Evolutionary conservation across 2,329 filamentous ascomycete species (phyloP).

Genomic region (Fusarium sp.): DNA sequence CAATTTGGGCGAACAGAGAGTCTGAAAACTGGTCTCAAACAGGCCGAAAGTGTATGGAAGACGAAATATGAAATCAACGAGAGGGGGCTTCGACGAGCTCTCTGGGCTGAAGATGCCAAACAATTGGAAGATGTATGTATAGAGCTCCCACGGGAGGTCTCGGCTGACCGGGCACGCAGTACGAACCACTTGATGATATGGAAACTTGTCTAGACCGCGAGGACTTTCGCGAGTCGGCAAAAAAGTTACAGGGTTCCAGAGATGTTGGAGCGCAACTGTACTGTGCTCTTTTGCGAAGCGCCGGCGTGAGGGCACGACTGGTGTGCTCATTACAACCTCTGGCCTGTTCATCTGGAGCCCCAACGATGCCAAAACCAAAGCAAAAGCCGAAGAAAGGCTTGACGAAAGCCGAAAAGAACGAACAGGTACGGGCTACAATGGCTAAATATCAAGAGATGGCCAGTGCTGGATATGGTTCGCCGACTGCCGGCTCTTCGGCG

Average conservation of each 20-base stretch:
- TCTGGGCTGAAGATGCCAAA: slow-evolving; percentile 81
- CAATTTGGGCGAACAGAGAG: slow-evolving; percentile 84
- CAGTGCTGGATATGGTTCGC: slow-evolving; percentile 48
- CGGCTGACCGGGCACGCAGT: slow-evolving; percentile 58
- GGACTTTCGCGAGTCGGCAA: slow-evolving; percentile 82
- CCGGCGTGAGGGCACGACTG: slow-evolving; percentile 84
- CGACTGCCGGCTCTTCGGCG: slow-evolving; percentile 55
- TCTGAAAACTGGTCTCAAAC: slow-evolving; percentile 83
- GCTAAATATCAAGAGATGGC: slow-evolving; percentile 57
- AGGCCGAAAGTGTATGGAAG: slow-evolving; percentile 77
- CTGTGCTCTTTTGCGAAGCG: slow-evolving; percentile 86
- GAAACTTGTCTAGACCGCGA: slow-evolving; percentile 78
- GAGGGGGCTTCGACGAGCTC: slow-evolving; percentile 76
- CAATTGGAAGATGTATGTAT: slow-evolving; percentile 70
- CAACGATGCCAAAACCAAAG: slow-evolving; percentile 62
- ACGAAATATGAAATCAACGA: slow-evolving; percentile 79
- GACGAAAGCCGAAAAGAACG: slow-evolving; percentile 52
- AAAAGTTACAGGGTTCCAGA: slow-evolving; percentile 81
- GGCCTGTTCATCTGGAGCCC: slow-evolving; percentile 72
- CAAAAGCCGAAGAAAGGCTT: slow-evolving; percentile 46
- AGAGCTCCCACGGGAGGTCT: background rate
- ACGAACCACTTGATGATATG: slow-evolving; percentile 71
- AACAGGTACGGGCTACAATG: slow-evolving; percentile 58
- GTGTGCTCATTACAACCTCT: slow-evolving; percentile 93
- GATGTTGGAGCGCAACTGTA: slow-evolving; percentile 93